A percentile compares a stretch with the other conserved stretches of the same genome.
Evolutionary conservation across 1,284 basidiomycete species (phyloP).

Genomic region (Bondarzewia mesenterica): DNA sequence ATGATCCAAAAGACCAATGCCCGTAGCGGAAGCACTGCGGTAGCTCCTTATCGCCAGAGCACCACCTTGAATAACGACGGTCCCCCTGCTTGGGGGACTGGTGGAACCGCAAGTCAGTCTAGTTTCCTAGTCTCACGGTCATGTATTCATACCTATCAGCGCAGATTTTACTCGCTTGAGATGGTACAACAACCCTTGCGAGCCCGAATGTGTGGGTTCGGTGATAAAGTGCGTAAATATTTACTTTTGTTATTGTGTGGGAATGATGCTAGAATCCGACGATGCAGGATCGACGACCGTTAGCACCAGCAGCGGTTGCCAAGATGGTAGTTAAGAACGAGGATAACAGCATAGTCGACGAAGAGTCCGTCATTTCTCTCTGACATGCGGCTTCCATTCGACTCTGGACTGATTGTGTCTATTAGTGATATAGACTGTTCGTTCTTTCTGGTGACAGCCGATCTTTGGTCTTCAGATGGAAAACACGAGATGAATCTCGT

Average conservation of each 20-base stretch:
- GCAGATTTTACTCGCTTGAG: conserved; percentile 73
- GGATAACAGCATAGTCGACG: conserved; percentile 62
- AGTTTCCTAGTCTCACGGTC: conserved; percentile 7
- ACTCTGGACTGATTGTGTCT: conserved; percentile 8
- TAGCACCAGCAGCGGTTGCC: conserved; percentile 84
- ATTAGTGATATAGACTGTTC: conserved; percentile 75
- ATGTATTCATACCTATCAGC: conserved; percentile 8
- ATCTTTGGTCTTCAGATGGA: conserved; percentile 80
- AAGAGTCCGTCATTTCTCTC: conserved; percentile 50
- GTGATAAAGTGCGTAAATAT: conserved; percentile 68
- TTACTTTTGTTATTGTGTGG: neutral
- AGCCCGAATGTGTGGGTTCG: conserved; percentile 91
- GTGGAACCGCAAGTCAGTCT: conserved; percentile 47
- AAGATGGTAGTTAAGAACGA: conserved; percentile 68
- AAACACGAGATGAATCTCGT: conserved; percentile 81
- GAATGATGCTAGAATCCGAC: conserved; percentile 5
- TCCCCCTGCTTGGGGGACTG: conserved; percentile 30
- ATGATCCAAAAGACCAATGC: conserved; percentile 58
- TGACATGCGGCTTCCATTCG: neutral
- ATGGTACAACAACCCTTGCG: conserved; percentile 82
- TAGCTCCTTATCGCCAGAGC: conserved; percentile 18
- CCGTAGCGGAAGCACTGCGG: conserved; percentile 28
- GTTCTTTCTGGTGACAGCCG: conserved; percentile 83
- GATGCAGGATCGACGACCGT: conserved; percentile 76
- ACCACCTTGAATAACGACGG: conserved; percentile 14